phyloP scores from a whole-genome alignment of 2,329 filamentous ascomycete genomes.

The Sphaerostilbella broomeana region DNA sequence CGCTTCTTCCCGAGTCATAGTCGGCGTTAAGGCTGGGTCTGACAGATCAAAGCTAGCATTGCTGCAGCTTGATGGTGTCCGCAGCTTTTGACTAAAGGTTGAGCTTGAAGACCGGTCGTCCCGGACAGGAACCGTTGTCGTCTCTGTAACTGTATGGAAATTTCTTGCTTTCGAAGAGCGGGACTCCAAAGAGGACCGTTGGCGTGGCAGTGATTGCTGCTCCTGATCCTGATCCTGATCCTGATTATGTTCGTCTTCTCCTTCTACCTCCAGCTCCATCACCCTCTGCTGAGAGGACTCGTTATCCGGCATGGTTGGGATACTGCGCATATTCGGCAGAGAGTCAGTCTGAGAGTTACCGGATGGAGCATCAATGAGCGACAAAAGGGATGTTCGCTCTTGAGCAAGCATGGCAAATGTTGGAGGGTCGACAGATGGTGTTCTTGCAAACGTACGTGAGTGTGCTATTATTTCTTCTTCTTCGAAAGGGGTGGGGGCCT shows the following conservation, averaged over 20 bases:
- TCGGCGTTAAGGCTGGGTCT: constrained; percentile 55
- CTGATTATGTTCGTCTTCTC: neutral
- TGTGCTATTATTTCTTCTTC: constrained; percentile 23
- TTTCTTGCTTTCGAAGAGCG: constrained; percentile 42
- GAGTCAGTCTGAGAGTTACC: constrained; percentile 29
- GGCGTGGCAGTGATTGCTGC: neutral
- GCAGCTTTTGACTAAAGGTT: constrained; percentile 38
- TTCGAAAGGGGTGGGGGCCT: constrained; percentile 2
- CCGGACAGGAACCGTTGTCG: constrained; percentile 46
- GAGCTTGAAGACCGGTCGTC: constrained; percentile 37
- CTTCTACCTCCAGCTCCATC: constrained; percentile 4
- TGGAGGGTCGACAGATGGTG: constrained; percentile 57
- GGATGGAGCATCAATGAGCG: constrained; percentile 52
- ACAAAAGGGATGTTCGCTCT: constrained; percentile 52
- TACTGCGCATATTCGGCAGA: constrained; percentile 35
- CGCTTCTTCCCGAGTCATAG: constrained; percentile 66
- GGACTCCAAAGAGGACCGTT: constrained; percentile 18
- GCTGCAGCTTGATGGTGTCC: constrained; percentile 37
- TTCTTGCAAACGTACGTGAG: constrained; percentile 45
- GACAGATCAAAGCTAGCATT: constrained; percentile 43
- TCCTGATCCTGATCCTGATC: constrained; percentile 13
- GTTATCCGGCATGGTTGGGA: constrained; percentile 29
- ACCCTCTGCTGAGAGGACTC: constrained; percentile 10
- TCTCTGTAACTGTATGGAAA: constrained; percentile 43
- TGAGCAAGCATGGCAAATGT: constrained; percentile 48